A percentile compares a stretch with the other conserved stretches of the same genome.
phyloP scores from a whole-genome alignment of 2,329 filamentous ascomycete genomes.

The Ramularia collo-cygni region DNA sequence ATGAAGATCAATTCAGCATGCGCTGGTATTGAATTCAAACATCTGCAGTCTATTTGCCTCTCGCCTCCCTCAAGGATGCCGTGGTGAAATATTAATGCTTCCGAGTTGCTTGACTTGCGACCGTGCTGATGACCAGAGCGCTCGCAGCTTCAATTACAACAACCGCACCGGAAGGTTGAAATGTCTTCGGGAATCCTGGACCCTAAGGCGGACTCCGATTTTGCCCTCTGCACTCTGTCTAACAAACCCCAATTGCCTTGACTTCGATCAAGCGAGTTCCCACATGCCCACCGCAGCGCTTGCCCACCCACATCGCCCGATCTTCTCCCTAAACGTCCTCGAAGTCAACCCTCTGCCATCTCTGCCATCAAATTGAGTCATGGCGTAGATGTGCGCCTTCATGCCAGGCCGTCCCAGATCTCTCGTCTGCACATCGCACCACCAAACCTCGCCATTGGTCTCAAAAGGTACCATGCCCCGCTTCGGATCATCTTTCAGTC shows the following conservation, averaged over 20 bases:
- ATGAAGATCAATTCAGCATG: neutral
- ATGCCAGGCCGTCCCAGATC: slow-evolving; percentile 64
- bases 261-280: slow-evolving; percentile 39
- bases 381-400: slow-evolving; percentile 56
- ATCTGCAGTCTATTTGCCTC: neutral
- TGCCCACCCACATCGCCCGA: slow-evolving; percentile 40
- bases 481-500: slow-evolving; percentile 49
- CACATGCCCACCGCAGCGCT: slow-evolving; percentile 49
- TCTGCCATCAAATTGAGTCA: slow-evolving; percentile 47
- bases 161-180: no score
- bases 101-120: no score
- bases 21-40: no score
- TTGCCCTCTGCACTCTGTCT: no score
- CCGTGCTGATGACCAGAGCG: no score
- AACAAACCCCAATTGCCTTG: no score
- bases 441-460: slow-evolving; percentile 71
- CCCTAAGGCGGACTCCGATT: no score
- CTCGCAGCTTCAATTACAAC: no score
- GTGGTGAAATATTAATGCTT: no score
- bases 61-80: no score
- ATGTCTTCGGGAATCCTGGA: no score
- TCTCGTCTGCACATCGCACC: slow-evolving; percentile 61
- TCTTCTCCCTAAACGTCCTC: slow-evolving; percentile 42
- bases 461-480: slow-evolving; percentile 65
- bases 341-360: slow-evolving; percentile 48